phyloP scores from a whole-genome alignment of 768 basidiomycete species.

The Scleroderma citrinum region DNA sequence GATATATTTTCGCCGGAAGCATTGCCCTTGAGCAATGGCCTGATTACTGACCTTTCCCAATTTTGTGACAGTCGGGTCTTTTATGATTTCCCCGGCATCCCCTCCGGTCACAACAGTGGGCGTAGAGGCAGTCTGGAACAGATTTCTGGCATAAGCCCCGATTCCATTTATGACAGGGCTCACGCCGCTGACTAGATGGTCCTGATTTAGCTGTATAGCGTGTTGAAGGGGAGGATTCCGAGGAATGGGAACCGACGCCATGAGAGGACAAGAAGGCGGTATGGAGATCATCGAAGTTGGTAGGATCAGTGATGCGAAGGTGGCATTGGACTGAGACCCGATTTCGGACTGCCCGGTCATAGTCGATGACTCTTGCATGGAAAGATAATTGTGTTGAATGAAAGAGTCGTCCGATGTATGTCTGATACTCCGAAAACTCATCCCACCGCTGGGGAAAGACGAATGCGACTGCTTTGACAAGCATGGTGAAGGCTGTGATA shows the following conservation, averaged over 20 bases:
- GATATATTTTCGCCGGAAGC: too few species aligned
- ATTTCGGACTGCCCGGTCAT: conserved; percentile 16
- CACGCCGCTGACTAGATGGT: neutral
- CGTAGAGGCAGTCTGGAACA: neutral
- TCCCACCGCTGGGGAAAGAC: neutral
- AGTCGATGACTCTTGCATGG: neutral
- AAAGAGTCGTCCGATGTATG: neutral
- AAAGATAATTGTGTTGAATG: conserved; percentile 22
- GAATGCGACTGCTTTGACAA: neutral
- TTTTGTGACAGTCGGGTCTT: neutral
- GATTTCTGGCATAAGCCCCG: neutral
- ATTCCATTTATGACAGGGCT: neutral
- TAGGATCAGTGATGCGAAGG: conserved; percentile 17
- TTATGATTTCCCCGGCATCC: neutral
- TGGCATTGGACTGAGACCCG: conserved; percentile 13
- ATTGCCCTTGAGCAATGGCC: too few species aligned
- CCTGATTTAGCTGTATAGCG: neutral
- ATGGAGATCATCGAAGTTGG: conserved; percentile 5
- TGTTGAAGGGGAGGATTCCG: neutral
- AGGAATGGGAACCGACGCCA: neutral
- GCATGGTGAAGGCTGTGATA: neutral
- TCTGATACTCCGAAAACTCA: neutral
- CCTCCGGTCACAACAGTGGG: neutral
- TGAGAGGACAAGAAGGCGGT: neutral
- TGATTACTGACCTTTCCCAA: too few species aligned